Conservation (phyloP, 1,284 basidiomycete species). For the Polyporus tsugae region DNA sequence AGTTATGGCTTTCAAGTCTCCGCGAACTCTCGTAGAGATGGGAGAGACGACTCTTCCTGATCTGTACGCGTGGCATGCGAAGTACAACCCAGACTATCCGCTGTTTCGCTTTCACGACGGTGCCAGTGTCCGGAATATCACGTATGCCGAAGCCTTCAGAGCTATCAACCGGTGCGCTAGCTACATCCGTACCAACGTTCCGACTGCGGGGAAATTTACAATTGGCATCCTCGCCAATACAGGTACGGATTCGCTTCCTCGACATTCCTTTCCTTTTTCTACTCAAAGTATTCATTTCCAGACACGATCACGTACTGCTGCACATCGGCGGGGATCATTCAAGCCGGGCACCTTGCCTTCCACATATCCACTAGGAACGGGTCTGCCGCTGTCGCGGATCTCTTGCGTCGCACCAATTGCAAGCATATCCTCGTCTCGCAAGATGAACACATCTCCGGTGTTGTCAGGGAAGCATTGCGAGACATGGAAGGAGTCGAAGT, state of each 20-base stretch:
- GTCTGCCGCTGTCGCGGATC: conserved; percentile 43
- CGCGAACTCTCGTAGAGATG: neutral
- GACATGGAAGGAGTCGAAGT: neutral
- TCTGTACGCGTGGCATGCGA: conserved; percentile 45
- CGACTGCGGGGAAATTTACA: neutral
- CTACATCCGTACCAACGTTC: neutral
- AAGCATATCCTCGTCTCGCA: conserved; percentile 38
- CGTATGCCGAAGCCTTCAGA: conserved; percentile 38
- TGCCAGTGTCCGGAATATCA: conserved; percentile 29
- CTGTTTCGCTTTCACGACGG: conserved; percentile 43
- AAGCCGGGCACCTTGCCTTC: conserved; percentile 40
- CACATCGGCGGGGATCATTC: conserved; percentile 37
- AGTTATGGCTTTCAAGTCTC: neutral
- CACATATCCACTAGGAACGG: conserved; percentile 51
- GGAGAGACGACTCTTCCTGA: conserved; percentile 38
- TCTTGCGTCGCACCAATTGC: conserved; percentile 41
- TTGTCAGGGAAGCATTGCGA: conserved; percentile 4
- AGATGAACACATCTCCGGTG: conserved; percentile 15
- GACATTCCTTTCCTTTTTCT: neutral
- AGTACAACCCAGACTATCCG: conserved; percentile 43
- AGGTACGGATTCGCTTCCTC: neutral
- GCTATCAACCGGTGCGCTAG: conserved; percentile 28
- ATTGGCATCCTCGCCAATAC: neutral
- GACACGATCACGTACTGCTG: conserved; percentile 43
- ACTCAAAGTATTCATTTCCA: conserved; percentile 15